These are phyloP conservation scores for Annulohypoxylon nitens DNA, from an alignment of 495 filamentous ascomycete genomes.

Conservation along the genomic window DNA sequence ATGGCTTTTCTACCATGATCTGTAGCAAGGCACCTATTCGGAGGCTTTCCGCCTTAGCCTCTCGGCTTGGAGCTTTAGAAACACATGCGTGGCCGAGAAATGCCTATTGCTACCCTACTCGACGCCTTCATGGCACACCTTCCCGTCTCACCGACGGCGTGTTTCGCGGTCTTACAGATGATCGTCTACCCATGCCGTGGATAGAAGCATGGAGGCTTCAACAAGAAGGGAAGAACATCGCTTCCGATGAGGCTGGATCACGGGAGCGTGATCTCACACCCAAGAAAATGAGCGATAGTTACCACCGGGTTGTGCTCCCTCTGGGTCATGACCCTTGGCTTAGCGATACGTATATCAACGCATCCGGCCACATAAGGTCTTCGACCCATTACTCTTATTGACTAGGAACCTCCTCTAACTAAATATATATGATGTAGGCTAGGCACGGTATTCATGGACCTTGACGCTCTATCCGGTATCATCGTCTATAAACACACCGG, in stretches of 20 bases:
- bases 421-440: slow-evolving; percentile 29
- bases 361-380: slow-evolving; percentile 59
- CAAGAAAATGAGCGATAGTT: slow-evolving; percentile 60
- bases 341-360: slow-evolving; percentile 59
- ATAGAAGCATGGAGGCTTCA: slow-evolving; percentile 50
- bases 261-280: slow-evolving; percentile 51
- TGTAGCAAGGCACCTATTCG: slow-evolving; percentile 10
- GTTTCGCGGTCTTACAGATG: slow-evolving; percentile 35
- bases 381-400: slow-evolving; percentile 1
- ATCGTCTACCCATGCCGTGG: slow-evolving; percentile 40
- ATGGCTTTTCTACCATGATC: slow-evolving; percentile 1
- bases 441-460: slow-evolving; percentile 41
- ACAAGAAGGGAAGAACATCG: slow-evolving; percentile 40
- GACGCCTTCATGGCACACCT: slow-evolving; percentile 32
- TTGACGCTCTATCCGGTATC: slow-evolving; percentile 84
- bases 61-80: neutral
- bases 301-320: slow-evolving; percentile 57
- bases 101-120: neutral
- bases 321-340: slow-evolving; percentile 59
- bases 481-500: slow-evolving; percentile 88
- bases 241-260: slow-evolving; percentile 23
- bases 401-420: slow-evolving; percentile 15
- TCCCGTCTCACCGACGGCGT: slow-evolving; percentile 34
- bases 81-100: neutral
- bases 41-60: slow-evolving; percentile 13